Base-by-base conservation (phyloP, 148 eudicot species). In the Rhododendron simsii region DNA sequence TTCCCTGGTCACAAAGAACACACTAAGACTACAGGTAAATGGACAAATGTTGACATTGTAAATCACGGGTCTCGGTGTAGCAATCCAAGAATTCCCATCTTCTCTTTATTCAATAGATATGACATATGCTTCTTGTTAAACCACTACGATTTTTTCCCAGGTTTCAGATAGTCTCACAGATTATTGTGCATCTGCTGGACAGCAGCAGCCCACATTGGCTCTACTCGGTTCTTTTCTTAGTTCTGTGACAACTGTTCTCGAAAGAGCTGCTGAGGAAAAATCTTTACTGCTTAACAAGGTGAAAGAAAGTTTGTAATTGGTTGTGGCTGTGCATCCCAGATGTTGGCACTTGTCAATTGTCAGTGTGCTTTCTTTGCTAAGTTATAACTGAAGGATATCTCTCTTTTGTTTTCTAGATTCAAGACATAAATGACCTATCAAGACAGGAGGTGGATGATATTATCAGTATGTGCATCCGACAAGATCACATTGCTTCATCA, bases 381-480 rank as follows among this genome's bases (percentile, higher is more conserved):
- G 26, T 78, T 75, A 57, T 50, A 50, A 20, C 28, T 71, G 50
- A 50, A 67, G 84, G 33, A 50, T 63, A 28, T 87, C 44, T 53
- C 59, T 44, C 78, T 80, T 6, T 83, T 61, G 65, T 30, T 85
- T 85, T 91, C 67, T 84, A 97, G 99, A 95, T 95, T 88, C 95
- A 92, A 92, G 98, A 97, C 85, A 90, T 97, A 86, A 97, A 97
- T 90, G 99, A 97, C 86, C 87, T 95, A 82, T 95, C 99, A 87
- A 92, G 99, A 80, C 99, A 94, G 86, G 99, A 97, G 89, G 98
- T 97, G 85, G 99, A 97, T 91, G 99, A 95, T 61, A 87, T 93
- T 73, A 93, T 97, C 84, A 93, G 86, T 82, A 84, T 90, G 86
- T 94, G 88, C 89, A 89, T 90, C 67, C 90, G 89, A 86, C 89